Evolutionary conservation across 805 yeast species (phyloP), one percentile per base, ranked within the genome.

Genomic region (Kockiozyma suomiensis): DNA sequence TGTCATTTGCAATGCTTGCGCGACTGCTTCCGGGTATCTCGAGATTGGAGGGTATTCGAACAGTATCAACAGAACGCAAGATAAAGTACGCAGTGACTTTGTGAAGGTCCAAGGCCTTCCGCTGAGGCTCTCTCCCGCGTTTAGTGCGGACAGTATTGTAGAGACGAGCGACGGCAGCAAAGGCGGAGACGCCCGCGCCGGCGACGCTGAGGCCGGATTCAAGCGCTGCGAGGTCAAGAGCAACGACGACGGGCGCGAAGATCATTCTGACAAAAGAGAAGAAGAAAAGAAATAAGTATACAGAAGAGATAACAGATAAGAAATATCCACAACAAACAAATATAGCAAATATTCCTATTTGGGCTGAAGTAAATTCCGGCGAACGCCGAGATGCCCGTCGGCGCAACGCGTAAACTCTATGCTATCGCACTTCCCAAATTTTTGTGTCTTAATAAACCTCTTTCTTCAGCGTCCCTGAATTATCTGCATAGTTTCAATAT

Each of bases 11-110:
- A 19, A 13, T 37, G 47, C 17, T 25, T 3, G 30, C 25, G 21
- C 37, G 19, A 21, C 25, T 17, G 38, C 47, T 17, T 15, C 54
- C 28, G 56, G 61, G 41, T 33, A 42, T n/a, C 47, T 61, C 64
- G 30, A 52, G 52, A 41, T 61, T 61, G 26, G 42, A 15, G 28
- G 64, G 64, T 15, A 53, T 45, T 13, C 64, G 54, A 7, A 61
- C 41, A 41, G 53, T 56, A 28, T 61, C 58, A 17, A 48, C 21
- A 5, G 58, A 41, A n/a, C 59, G 51, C 26, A 56, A 12, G 32
- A 61, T 7, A 45, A 56, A 61, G 45, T 45, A 56, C 1, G 64
- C 64, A 15, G 47, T 48, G 10, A 42, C 54, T 2, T 37, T 5
- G 8, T 54, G n/a, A 26, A 61, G 41, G 43, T 56, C 58, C 25